Base-by-base conservation (phyloP, 192 early-diverging fungal species). In the Gaertneriomyces sp. region DNA sequence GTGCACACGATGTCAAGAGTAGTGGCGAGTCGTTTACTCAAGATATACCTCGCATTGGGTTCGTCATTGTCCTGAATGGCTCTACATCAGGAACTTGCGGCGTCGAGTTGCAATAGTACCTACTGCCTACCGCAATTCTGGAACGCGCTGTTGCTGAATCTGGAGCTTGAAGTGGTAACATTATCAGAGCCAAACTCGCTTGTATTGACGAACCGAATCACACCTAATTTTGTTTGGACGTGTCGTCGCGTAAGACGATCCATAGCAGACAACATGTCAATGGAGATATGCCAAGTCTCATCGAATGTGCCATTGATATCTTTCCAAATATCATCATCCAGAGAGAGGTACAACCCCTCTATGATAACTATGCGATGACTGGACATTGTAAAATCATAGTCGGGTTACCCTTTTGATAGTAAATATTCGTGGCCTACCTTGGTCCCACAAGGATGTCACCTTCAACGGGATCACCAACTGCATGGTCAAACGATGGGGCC, bases 291-390 rank as follows among this genome's bases (percentile, higher is more conserved):
- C 78, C 81, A 86, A 25, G 60, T 50, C 71, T 79, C 80, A 54
- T 82, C 81, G 38, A 62, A 74, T 3, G 71, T 43, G 11, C 9
- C 16, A 12, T 61, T 39, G 44, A 78, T 64, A 2, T 69, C 45
- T 43, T 38, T 41, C 84, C 84, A 85, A n/a, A 76, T 75, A 42
- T 42, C 46, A 4, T 64, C 55, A 45, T 53, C 50, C 20, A 74
- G 57, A 50, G 76, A 76, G 46, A 77, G 66, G 51, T 85, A 85
- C 25, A 82, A 61, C 2, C 84, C 84, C 66, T 85, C 84, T 19
- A 80, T 44, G 9, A 85, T 10, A 12, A 85, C 66, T n/a, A 85
- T 66, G 2, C 74, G 68, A 58, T 81, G 74, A 14, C 64, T 70
- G 46, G 10, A n/a, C 12, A 14, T 49, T 49, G 47, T 50, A 50